Evolutionary conservation across 345 rosid species (phyloP), one percentile per base, ranked within the genome.

Genomic region (Linum usitatissimum): DNA sequence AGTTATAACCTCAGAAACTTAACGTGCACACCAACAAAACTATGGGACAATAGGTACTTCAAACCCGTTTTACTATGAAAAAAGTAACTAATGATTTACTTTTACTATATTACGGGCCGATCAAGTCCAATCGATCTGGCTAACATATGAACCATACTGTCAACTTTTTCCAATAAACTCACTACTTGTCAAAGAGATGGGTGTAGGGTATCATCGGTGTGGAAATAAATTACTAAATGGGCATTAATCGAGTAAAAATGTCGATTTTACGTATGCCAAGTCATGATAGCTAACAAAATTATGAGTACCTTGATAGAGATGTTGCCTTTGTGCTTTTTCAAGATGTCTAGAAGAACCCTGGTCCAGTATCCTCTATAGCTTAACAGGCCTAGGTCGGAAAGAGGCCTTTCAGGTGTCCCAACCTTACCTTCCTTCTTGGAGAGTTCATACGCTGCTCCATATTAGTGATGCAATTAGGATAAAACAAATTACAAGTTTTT

Each of bases 341-440:
- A 78, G 65, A 94, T 94, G 79, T 94, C 99, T 67, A 94, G 71
- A 36, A 94, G 84, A 71, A 94, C 87, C 55, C 99, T 77, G 23
- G 97, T 94, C 97, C 99, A 94, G 72, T 94, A 94, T 39, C 97
- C 99, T 80, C 90, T 82, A 79, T 94, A 94, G 81, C 99, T 94
- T 76, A 90, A 69, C 70, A 86, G 68, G 53, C 99, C 99, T 42
- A 94, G 88, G 77, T 94, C 99, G 38, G 99, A 94, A 55, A 94
- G 95, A 30, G 99, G 99, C 61, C 97, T 86, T 74, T 94, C 99
- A 14, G 97, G 99, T 56, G 99, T 94, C 53, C 99, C 99, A 3
- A 94, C 97, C 78, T 90, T 94, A 60, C 97, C 90, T 74, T 94
- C 99, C 74, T 94, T 94, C 80, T 94, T 94, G 64, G 99, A 94